Base-by-base conservation (phyloP, 1,284 basidiomycete genomes). In the Trichosporon asahii region DNA sequence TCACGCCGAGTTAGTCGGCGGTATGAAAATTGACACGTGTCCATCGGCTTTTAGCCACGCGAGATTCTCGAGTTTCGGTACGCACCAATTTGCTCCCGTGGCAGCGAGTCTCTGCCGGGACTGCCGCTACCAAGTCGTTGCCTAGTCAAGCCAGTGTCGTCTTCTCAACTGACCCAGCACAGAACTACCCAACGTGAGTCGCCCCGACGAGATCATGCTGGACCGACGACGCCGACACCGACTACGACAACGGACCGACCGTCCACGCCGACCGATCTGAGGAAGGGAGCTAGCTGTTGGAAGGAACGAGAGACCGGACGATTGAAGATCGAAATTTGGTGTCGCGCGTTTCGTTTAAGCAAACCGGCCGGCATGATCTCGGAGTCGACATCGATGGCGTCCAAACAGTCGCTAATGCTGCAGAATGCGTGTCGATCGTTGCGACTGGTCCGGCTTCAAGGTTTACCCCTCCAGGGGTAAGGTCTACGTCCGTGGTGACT, bases 381-480 rank as follows among this genome's bases (percentile, higher is more conserved):
- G 35, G 18, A n/a, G n/a, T n/a, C 27, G 18, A 31, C 18, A 6
- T n/a, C 27, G 27, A 18, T 6, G 4, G 18, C 15, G 29, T 18
- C 6, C 27, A n/a, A 29, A 23, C 29, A 14, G 31, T 33, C 18
- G 35, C 71, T 66, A 29, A 70, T 66, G 14, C 33, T 18, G 18
- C 44, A 65, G 60, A 73, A 86, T 95, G 95, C 96, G 96, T 90
- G 89, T 95, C 87, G 95, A 98, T 87, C 91, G 93, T 86, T 95
- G 96, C 88, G 91, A 91, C 75, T 97, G 97, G 88, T 95, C 93
- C 80, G 93, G 93, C 80, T 94, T 88, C 89, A 91, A 91, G 85
- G 95, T 98, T 88, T 98, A 97, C 89, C 95, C 95, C 78, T 89
- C 89, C 85, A 94, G 91, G 91, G 95, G 95, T 83, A 93, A 92